Base-by-base conservation (phyloP, 2,329 filamentous ascomycete species). In the Metarhizium humberi region DNA sequence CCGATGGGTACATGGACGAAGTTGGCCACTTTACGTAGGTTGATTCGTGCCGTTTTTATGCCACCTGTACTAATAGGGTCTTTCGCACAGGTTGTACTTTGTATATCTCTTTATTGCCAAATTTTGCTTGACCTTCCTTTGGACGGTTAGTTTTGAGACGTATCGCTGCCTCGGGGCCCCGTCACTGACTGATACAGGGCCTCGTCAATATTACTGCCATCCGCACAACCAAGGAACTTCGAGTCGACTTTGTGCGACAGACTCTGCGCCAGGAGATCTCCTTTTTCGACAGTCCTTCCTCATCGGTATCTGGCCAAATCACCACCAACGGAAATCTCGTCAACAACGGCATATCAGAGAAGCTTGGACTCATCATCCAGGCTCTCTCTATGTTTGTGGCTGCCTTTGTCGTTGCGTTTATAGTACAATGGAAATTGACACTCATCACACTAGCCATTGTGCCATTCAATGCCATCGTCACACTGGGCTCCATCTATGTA, bases 21-120 rank as follows among this genome's bases (percentile, higher is more conserved):
- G 73, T 84, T 46, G 75, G 75, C 57, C 67, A 71, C 52, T 75
- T 71, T 56, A 69, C 71, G 71, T 72, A 67, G 50, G 72, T 69
- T 6, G n/a, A 38, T 49, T 50, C 7, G 18, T n/a, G 16, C 30
- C 32, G 3, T 18, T 6, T 13, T 10, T 32, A 25, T 47, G 32
- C 14, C 25, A 32, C 20, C 2, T 4, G 10, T 32, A 30, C 50
- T 55, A n/a, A 55, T 16, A n/a, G 3, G 13, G 32, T 13, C 42
- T 3, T 30, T 6, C 18, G 11, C 18, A 6, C 30, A 81, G 79
- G 6, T 63, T 80, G n/a, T 79, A 75, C 58, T 81, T 83, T 57
- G 68, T 84, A 14, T 83, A 82, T 61, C 69, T 85, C 1, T 83
- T 84, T 57, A 68, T 80, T 20, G 80, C 67, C 14, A 79, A 79